Conservation (phyloP, 306 rosid species). For the Cucurbita pepo region DNA sequence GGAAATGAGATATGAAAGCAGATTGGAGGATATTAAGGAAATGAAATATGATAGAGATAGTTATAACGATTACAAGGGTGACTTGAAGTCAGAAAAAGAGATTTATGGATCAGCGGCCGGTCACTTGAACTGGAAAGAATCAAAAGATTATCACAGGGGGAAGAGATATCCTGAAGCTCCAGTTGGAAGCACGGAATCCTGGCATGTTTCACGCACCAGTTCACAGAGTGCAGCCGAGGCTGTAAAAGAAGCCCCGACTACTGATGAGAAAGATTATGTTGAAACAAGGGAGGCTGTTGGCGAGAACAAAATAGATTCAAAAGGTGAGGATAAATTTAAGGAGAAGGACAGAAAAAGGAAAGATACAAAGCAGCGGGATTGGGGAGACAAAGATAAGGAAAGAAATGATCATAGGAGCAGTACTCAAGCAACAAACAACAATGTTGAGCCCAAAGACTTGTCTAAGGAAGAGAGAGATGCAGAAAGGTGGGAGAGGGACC, state of each 20-base stretch:
- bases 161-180: constrained; percentile 52
- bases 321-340: constrained; percentile 65
- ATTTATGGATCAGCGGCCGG: constrained; percentile 25
- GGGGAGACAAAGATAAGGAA: constrained; percentile 87
- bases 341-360: constrained; percentile 83
- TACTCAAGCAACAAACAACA: constrained; percentile 32
- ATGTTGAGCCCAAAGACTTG: constrained; percentile 50
- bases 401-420: constrained; percentile 58
- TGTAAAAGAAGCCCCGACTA: constrained; percentile 38
- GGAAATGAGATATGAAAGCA: constrained; percentile 42
- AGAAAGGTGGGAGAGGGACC: constrained; percentile 68
- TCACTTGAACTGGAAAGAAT: constrained; percentile 68
- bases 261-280: constrained; percentile 47
- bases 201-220: constrained; percentile 43
- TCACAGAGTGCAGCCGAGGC: constrained; percentile 37
- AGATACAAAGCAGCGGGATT: constrained; percentile 60
- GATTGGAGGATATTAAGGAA: constrained; percentile 60
- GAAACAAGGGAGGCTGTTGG: constrained; percentile 67
- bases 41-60: constrained; percentile 46
- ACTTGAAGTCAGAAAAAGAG: constrained; percentile 43
- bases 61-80: constrained; percentile 46
- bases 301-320: constrained; percentile 66
- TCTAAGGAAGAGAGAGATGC: constrained; percentile 62
- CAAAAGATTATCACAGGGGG: constrained; percentile 58
- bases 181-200: constrained; percentile 35